Evolutionary conservation across 768 basidiomycete genomes (phyloP), one percentile per base, ranked within the genome.

Genomic region (Lentinula guzmanii): DNA sequence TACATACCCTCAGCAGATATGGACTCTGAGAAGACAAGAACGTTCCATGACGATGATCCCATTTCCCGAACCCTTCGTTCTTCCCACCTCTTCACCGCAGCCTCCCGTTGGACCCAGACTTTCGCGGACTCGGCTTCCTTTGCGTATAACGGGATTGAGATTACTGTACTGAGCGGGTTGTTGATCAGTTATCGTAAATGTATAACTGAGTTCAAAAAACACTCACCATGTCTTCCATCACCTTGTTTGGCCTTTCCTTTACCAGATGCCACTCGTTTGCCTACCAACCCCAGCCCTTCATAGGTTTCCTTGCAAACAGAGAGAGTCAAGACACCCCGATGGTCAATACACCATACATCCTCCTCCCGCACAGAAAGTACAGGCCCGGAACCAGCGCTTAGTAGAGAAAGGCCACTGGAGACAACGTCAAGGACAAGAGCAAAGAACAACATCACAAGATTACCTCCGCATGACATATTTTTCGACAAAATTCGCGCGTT

Each of bases 311-410:
- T 85, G 46, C 76, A 76, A 5, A 86, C 76, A 28, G 75, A 82
- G 18, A 90, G 69, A 0, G 85, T 85, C 62, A 91, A 70, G 48
- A 84, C 65, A 3, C 86, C 85, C 16, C 86, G 80, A 2, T 79
- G 75, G 66, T 90, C 88, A 60, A 90, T 75, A 66, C 86, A 88
- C 90, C 90, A 91, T 2, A 77, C 78, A 62, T 89, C 87, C 34
- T 85, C 81, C 5, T 67, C 67, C 35, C 70, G 63, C 37, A 68
- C 7, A 21, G 48, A 59, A 7, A 51, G 51, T 31, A 3, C 31
- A 11, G 51, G 66, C 28, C 71, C 65, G 3, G 68, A 61, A 61
- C 69, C 51, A 8, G 70, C 67, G 33, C 75, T 76, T 16, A 82
- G 61, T 42, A 77, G 72, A 34, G 77, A 71, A 45, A 82, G 65